Conservation (phyloP, 495 filamentous ascomycete genomes). For the Barbatosphaeria neglecta region DNA sequence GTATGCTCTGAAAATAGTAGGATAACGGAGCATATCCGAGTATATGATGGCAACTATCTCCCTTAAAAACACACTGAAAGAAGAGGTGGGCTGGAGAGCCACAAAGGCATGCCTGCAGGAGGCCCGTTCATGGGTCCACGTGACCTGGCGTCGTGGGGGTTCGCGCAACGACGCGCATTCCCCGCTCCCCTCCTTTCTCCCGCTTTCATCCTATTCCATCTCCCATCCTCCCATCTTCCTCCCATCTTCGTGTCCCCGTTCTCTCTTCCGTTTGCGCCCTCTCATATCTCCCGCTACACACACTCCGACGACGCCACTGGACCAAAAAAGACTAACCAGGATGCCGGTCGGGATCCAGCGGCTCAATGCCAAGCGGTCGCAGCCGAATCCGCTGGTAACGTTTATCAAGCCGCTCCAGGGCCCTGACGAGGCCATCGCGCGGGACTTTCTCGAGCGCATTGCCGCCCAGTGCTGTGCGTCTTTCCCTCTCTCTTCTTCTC, state of each 20-base stretch:
- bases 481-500: not conserved
- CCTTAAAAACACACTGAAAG: too few relatives aligned
- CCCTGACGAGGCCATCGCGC: constrained; percentile 42
- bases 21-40: too few relatives aligned
- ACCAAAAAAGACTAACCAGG: constrained; percentile 6
- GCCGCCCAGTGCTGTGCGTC: constrained; percentile 57
- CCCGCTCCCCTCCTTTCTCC: too few relatives aligned
- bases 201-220: too few relatives aligned
- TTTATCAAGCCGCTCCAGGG: constrained; percentile 68
- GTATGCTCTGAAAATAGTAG: too few relatives aligned
- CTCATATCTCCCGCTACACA: too few relatives aligned
- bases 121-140: not conserved
- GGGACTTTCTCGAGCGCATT: constrained; percentile 63
- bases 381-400: constrained; percentile 57
- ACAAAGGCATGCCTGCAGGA: not conserved
- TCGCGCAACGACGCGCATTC: constrained; percentile 1
- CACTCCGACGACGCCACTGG: too few relatives aligned
- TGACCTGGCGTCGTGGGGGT: constrained; percentile 7
- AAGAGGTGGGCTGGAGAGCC: not conserved
- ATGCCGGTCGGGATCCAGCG: constrained; percentile 63
- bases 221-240: not conserved
- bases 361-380: constrained; percentile 51
- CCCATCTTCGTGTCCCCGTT: not conserved
- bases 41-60: too few relatives aligned
- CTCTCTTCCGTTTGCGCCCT: not conserved